Evolutionary conservation across 257 asterid genomes (phyloP).

Genomic region (Marsdenia floribunda): DNA sequence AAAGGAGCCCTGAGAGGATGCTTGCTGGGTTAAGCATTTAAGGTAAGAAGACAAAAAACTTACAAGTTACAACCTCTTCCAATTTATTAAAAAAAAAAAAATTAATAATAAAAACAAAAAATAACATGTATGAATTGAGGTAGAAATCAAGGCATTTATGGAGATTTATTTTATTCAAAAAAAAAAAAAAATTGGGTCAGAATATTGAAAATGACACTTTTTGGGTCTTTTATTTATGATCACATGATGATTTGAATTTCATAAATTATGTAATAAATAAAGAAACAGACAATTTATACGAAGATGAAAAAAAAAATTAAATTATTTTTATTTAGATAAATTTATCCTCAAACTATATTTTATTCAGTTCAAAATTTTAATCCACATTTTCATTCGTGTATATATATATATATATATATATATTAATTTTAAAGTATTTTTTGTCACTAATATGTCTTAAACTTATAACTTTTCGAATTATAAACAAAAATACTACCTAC

Average conservation of each 20-base stretch:
- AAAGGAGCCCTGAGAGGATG: neutral
- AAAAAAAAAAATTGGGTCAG: neutral
- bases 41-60: neutral
- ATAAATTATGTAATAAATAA: neutral
- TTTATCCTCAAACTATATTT: no score
- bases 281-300: neutral
- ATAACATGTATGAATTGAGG: neutral
- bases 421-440: no score
- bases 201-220: conserved; percentile 13
- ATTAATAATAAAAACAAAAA: neutral
- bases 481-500: no score
- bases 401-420: no score
- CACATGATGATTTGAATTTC: neutral
- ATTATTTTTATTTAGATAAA: no score
- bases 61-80: no score
- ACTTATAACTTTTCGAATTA: no score
- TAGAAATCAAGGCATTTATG: conserved; percentile 5
- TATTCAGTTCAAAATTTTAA: no score
- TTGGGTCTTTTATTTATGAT: neutral
- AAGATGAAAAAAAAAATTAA: neutral
- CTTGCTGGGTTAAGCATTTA: neutral
- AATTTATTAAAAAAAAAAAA: no score
- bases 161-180: neutral
- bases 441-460: no score
- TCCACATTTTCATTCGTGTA: no score